Evolutionary conservation across 441 rosid genomes (phyloP).

Genomic region (Populus hybrid): DNA sequence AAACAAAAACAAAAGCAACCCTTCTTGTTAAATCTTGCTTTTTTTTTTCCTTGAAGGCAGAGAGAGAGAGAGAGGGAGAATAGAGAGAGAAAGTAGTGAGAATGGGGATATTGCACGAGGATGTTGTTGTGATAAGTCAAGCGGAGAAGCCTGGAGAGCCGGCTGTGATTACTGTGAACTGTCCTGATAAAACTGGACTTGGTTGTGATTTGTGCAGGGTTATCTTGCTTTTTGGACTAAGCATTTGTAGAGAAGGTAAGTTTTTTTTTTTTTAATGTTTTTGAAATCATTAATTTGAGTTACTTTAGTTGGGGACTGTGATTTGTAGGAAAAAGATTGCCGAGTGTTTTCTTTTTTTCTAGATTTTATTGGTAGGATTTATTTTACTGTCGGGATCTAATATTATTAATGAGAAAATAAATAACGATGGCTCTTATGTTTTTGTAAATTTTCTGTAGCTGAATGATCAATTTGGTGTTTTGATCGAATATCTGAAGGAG

Average conservation of each 20-base stretch:
- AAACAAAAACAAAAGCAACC: conserved; percentile 4
- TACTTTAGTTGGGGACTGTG: neutral
- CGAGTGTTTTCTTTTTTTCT: neutral
- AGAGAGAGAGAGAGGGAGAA: conserved; percentile 3
- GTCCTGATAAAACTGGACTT: conserved; percentile 69
- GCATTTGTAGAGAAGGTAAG: conserved; percentile 59
- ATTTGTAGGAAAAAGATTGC: neutral
- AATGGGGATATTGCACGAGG: conserved; percentile 55
- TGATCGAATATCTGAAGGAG: conserved; percentile 14
- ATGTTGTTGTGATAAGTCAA: conserved; percentile 45
- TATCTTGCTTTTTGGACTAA: conserved; percentile 55
- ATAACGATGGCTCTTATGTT: neutral
- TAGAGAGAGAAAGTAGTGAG: neutral
- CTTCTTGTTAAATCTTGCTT: neutral
- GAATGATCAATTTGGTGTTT: conserved; percentile 8
- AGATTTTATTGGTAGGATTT: neutral
- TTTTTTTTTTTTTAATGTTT: neutral
- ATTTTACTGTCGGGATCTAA: conserved; percentile 6
- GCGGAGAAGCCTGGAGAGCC: conserved; percentile 42
- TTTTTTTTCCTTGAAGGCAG: neutral
- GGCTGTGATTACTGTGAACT: conserved; percentile 53
- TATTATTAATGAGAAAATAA: conserved; percentile 1
- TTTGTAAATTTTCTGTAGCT: neutral
- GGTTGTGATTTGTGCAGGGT: conserved; percentile 65
- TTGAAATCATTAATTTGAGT: neutral